Conservation (phyloP, 179 eudicot species). For the Silene noctiflora region DNA sequence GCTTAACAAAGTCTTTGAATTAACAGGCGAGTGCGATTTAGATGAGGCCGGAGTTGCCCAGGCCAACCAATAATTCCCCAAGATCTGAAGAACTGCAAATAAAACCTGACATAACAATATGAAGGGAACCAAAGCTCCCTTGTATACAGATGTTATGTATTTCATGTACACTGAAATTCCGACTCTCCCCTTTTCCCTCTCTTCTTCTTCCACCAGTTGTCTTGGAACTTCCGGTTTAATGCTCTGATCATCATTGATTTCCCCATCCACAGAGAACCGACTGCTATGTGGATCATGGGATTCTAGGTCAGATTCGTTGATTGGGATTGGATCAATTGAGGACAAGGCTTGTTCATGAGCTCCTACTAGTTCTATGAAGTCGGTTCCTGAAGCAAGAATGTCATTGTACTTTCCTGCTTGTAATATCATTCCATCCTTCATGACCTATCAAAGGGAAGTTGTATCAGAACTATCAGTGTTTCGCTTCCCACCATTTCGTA, state of each 20-base stretch:
- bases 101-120: constrained; percentile 44
- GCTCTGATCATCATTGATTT: constrained; percentile 23
- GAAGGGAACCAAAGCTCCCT: constrained; percentile 71
- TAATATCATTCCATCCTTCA: constrained; percentile 74
- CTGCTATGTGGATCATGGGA: constrained; percentile 12
- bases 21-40: constrained; percentile 42
- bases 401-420: constrained; percentile 79
- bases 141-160: constrained; percentile 66
- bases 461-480: not conserved
- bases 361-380: constrained; percentile 86
- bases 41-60: constrained; percentile 86
- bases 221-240: constrained; percentile 31
- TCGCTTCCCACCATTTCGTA: not conserved
- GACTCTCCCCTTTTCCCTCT: constrained; percentile 81
- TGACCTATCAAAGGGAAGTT: constrained; percentile 42
- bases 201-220: constrained; percentile 92
- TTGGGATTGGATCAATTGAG: constrained; percentile 39
- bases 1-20: constrained; percentile 42
- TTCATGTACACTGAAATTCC: constrained; percentile 82
- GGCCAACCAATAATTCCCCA: constrained; percentile 91
- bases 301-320: constrained; percentile 5
- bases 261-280: constrained; percentile 15
- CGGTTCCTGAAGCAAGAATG: constrained; percentile 62
- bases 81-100: constrained; percentile 54
- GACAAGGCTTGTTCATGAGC: constrained; percentile 78